Evolutionary conservation across 2,329 filamentous ascomycete genomes (phyloP), one percentile per base, ranked within the genome.

Genomic region (Sclerotinia subarctica): DNA sequence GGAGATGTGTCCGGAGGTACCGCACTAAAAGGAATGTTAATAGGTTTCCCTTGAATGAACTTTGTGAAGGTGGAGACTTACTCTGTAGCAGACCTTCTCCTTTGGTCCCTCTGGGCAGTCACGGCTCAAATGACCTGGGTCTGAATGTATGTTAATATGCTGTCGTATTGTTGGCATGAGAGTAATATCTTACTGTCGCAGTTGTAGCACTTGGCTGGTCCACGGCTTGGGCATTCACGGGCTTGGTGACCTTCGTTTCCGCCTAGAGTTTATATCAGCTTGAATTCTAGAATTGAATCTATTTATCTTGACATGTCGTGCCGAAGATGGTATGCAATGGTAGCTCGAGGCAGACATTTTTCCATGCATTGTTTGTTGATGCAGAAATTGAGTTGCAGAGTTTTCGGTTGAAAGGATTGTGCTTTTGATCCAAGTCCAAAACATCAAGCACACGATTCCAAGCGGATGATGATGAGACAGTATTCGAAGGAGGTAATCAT

Each of bases 41-140:
- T 42, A 3, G 21, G 5, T 19, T 42, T 38, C 3, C 5, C 11
- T 8, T 1, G 24, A 24, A 24, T 51, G 32, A 38, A 21, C 2
- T 38, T 42, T 42, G n/a, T 6, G 1, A 5, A 26, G 21, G 8
- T 29, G n/a, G n/a, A 8, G 3, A 67, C 65, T n/a, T 64, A 68
- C 66, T 68, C 90, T 86, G 83, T 90, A 91, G 84, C 88, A 91
- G 76, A 88, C 86, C 84, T 90, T 93, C 82, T 97, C 93, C 85
- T 96, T 96, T 77, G 91, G 88, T 69, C 93, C 90, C 79, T 92
- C 88, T 72, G 90, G 89, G 86, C 94, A 98, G 79, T 98, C 94
- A 80, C 94, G 92, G 86, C 91, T 92, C 81, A 94, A 89, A 80
- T 94, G 92, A 74, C 92, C 91, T 82, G 86, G 82, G 74, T 81